These are phyloP conservation scores for Tulasnella sp. DNA, from an alignment of 768 basidiomycete species.

Conservation along the genomic window DNA sequence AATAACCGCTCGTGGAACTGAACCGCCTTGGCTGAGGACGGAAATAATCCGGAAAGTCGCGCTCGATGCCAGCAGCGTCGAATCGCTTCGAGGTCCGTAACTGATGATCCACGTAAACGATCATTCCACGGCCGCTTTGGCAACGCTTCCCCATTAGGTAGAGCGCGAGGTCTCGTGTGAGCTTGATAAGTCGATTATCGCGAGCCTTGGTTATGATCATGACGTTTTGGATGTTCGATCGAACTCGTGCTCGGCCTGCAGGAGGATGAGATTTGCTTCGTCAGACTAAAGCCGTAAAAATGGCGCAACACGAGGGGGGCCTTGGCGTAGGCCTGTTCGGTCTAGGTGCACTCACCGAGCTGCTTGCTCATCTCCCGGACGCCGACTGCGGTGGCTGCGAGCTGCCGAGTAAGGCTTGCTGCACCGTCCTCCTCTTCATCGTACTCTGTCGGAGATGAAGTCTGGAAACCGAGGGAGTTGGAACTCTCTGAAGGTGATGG, in stretches of 20 bases:
- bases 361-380: conserved; percentile 99
- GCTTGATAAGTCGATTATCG: conserved; percentile 92
- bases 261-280: background rate
- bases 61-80: conserved; percentile 83
- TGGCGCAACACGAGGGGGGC: background rate
- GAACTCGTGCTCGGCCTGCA: conserved; percentile 85
- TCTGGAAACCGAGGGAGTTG: conserved; percentile 30
- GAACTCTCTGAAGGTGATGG: conserved; percentile 8
- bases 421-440: conserved; percentile 55
- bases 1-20: conserved; percentile 29
- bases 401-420: conserved; percentile 79
- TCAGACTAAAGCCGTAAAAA: background rate
- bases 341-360: conserved; percentile 59
- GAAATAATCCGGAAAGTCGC: conserved; percentile 85
- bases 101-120: conserved; percentile 95
- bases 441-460: conserved; percentile 35
- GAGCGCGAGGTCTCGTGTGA: conserved; percentile 89
- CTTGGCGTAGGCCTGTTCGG: background rate
- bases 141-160: conserved; percentile 88
- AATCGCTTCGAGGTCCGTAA: conserved; percentile 85
- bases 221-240: conserved; percentile 85
- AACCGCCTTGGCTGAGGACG: conserved; percentile 56
- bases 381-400: conserved; percentile 95
- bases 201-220: conserved; percentile 96
- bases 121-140: conserved; percentile 65